Base-by-base conservation (phyloP, 495 filamentous ascomycete genomes). In the Xylaria nigripes region DNA sequence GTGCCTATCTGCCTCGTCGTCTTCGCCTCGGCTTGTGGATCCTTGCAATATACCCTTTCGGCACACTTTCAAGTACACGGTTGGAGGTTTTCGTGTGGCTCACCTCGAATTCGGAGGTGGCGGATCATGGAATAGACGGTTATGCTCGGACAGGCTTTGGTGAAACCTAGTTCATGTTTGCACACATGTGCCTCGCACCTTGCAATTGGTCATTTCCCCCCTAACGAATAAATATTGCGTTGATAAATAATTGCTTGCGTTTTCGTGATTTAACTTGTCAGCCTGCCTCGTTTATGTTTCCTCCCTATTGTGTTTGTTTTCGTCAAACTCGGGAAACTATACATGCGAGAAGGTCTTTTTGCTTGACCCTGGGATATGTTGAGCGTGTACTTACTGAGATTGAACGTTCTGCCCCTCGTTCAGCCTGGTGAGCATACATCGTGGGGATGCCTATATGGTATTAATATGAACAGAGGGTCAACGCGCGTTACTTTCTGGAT, bases 201-300 rank as follows among this genome's bases (percentile, higher is more conserved):
- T 50, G 45, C 53, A 15, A 41, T 55, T 29, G 40, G 46, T 55
- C 53, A 42, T 18, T 49, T 34, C 25, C 45, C 47, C 30, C 18
- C 43, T 42, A 34, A 43, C 38, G 34, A 54, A 54, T 64, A 64
- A 57, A 56, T 46, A 47, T 50, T 58, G 54, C 51, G 54, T 61
- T 60, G 45, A 19, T 42, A 48, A 32, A 56, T 45, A 19, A 29
- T 42, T 16, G 32, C 21, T 48, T 57, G 29, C 21, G 43, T 13
- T 18, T 29, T 32, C 44, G 44, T 54, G 44, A 54, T 41, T 46
- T 42, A 9, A 34, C 2, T 24, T 15, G n/a, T n/a, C n/a, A n/a
- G n/a, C n/a, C n/a, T n/a, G n/a, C n/a, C n/a, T n/a, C n/a, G n/a
- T n/a, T n/a, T n/a, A n/a, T n/a, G 32, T 13, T 36, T 36, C 6